These are phyloP conservation scores for Kodamaea sp. DNA, from an alignment of 1,139 yeast genomes.

Conservation along the genomic window DNA sequence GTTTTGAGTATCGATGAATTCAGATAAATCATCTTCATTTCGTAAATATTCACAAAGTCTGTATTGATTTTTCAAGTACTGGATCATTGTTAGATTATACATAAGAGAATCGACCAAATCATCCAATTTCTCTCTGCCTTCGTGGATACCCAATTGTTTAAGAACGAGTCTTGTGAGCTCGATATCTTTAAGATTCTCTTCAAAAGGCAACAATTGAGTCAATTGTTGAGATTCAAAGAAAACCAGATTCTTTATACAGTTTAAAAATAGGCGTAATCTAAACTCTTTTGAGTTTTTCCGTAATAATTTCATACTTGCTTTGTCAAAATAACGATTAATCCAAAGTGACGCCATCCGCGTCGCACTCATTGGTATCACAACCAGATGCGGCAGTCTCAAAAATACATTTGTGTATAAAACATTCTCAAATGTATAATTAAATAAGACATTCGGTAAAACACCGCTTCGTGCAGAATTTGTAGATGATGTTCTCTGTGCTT, in stretches of 20 bases:
- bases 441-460: constrained; percentile 34
- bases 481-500: constrained; percentile 33
- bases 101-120: constrained; percentile 40
- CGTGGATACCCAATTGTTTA: constrained; percentile 10
- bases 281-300: constrained; percentile 17
- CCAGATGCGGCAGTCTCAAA: constrained; percentile 12
- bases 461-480: constrained; percentile 6
- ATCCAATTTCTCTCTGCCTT: constrained; percentile 27
- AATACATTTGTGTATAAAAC: constrained; percentile 25
- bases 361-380: constrained; percentile 33
- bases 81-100: constrained; percentile 30
- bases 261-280: constrained; percentile 20
- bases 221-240: not conserved
- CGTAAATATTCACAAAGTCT: constrained; percentile 5
- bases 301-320: constrained; percentile 11
- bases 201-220: not conserved
- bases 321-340: constrained; percentile 33
- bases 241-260: constrained; percentile 1
- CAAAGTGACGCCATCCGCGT: constrained; percentile 36
- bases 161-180: constrained; percentile 7
- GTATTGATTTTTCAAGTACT: constrained; percentile 19
- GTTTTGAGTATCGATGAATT: constrained; percentile 7
- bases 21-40: constrained; percentile 7
- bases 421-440: constrained; percentile 36
- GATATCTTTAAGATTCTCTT: constrained; percentile 2